phyloP scores from a whole-genome alignment of 176 grass and related monocot species.

The Oryza glumipatula region DNA sequence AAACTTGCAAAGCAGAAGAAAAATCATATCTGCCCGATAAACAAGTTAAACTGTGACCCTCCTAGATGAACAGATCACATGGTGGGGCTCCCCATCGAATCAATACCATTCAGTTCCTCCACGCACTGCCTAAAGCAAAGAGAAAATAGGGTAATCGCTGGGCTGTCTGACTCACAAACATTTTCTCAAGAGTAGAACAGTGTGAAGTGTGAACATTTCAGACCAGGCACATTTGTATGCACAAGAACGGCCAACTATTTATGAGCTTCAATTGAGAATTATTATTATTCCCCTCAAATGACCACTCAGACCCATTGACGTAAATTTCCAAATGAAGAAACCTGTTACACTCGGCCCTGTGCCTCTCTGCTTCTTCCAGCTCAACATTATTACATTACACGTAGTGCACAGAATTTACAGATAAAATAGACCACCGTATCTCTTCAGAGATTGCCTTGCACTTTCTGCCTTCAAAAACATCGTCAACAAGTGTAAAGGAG shows the following conservation, averaged over 20 bases:
- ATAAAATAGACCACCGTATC: conserved; percentile 18
- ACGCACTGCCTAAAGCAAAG: conserved; percentile 44
- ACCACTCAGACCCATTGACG: not conserved
- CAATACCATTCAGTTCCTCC: conserved; percentile 44
- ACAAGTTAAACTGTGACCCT: conserved; percentile 48
- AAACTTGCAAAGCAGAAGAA: conserved; percentile 18
- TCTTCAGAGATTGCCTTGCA: conserved; percentile 35
- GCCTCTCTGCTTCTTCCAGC: conserved; percentile 9
- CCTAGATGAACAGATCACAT: conserved; percentile 66
- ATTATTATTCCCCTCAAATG: not conserved
- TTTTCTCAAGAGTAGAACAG: not conserved
- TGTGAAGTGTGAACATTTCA: not conserved
- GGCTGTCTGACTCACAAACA: conserved; percentile 14
- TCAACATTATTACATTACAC: not conserved
- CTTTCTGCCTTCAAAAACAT: conserved; percentile 59
- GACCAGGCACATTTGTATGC: not conserved
- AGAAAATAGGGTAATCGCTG: conserved; percentile 10
- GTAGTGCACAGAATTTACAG: not conserved
- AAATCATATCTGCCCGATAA: conserved; percentile 28
- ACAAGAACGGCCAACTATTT: conserved; percentile 8
- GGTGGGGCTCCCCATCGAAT: conserved; percentile 65
- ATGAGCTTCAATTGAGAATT: conserved; percentile 8
- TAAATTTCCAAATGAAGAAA: not conserved
- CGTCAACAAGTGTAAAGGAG: conserved; percentile 49
- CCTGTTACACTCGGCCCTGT: not conserved